Conservation (phyloP, 2,329 filamentous ascomycete species). For the Trichocomaceae sp. region DNA sequence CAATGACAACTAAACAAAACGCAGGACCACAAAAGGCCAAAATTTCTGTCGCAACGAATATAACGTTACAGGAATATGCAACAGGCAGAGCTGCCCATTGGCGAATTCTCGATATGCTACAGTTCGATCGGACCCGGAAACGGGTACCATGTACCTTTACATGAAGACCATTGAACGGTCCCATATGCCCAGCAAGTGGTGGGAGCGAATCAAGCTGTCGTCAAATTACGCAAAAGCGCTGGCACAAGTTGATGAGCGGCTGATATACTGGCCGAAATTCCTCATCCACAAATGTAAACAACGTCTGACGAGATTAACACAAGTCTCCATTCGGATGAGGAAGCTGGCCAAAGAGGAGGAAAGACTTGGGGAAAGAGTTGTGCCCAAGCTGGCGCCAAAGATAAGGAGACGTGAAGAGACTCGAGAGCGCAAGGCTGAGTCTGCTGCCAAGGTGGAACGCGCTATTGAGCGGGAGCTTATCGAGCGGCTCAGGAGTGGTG, state of each 20-base stretch:
- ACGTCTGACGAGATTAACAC: conserved; percentile 81
- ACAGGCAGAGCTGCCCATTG: conserved; percentile 80
- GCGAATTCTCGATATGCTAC: conserved; percentile 92
- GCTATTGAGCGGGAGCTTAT: conserved; percentile 94
- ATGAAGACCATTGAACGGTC: conserved; percentile 91
- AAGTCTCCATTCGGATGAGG: conserved; percentile 73
- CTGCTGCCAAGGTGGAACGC: conserved; percentile 86
- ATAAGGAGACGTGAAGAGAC: conserved; percentile 69
- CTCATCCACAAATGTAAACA: conserved; percentile 94
- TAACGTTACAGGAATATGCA: conserved; percentile 78
- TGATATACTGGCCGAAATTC: conserved; percentile 94
- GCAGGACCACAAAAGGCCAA: conserved; percentile 71
- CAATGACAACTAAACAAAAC: too few species aligned
- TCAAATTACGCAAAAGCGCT: conserved; percentile 87
- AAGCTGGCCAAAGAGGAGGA: conserved; percentile 84
- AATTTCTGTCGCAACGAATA: conserved; percentile 95
- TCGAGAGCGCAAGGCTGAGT: conserved; percentile 68
- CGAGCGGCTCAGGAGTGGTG: conserved; percentile 80
- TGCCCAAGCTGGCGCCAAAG: conserved; percentile 87
- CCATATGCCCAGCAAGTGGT: conserved; percentile 83
- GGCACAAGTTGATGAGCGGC: conserved; percentile 73
- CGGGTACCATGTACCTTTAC: conserved; percentile 83
- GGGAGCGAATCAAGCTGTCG: conserved; percentile 86
- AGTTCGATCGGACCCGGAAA: conserved; percentile 72
- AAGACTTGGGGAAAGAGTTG: conserved; percentile 76